Evolutionary conservation across 768 basidiomycete genomes (phyloP).

Genomic region (Suillus weaverae): DNA sequence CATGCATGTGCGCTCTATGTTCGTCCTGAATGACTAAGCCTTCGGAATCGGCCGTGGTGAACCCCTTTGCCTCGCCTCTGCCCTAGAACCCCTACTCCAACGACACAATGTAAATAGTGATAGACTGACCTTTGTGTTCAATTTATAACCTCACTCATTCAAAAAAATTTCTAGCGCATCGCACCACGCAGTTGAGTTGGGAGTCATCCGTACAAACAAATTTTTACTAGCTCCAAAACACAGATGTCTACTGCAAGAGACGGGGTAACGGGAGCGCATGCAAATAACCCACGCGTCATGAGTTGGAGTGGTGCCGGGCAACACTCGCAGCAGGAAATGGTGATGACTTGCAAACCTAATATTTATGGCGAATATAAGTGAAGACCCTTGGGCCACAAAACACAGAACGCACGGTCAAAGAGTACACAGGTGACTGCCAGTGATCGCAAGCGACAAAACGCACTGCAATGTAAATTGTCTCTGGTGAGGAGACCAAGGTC

Average conservation of each 20-base stretch:
- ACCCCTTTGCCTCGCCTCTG: too few relatives aligned
- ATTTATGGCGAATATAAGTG: not conserved
- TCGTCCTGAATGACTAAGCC: too few relatives aligned
- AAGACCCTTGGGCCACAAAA: not conserved
- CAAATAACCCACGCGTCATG: slow-evolving; percentile 24
- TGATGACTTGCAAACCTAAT: slow-evolving; percentile 6
- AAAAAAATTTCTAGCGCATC: slow-evolving; percentile 14
- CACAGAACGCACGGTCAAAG: slow-evolving; percentile 1
- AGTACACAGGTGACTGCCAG: slow-evolving; percentile 3
- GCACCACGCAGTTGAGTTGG: slow-evolving; percentile 12
- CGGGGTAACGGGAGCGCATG: slow-evolving; percentile 28
- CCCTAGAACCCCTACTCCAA: too few relatives aligned
- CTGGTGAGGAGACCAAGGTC: not conserved
- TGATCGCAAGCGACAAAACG: not conserved
- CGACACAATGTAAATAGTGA: not conserved
- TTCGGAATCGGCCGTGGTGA: too few relatives aligned
- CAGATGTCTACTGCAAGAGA: slow-evolving; percentile 33
- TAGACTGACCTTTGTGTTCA: slow-evolving; percentile 8
- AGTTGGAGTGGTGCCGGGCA: slow-evolving; percentile 24
- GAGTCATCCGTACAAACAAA: slow-evolving; percentile 14
- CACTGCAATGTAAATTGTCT: not conserved
- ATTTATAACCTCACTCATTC: slow-evolving; percentile 7
- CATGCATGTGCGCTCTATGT: too few relatives aligned
- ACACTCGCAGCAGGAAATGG: slow-evolving; percentile 11
- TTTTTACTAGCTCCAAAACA: slow-evolving; percentile 27